Percentiles rank a stretch among this genome's conserved stretches.
phyloP scores from a whole-genome alignment of 2,329 filamentous ascomycete genomes.

The Epichloe typhina region DNA sequence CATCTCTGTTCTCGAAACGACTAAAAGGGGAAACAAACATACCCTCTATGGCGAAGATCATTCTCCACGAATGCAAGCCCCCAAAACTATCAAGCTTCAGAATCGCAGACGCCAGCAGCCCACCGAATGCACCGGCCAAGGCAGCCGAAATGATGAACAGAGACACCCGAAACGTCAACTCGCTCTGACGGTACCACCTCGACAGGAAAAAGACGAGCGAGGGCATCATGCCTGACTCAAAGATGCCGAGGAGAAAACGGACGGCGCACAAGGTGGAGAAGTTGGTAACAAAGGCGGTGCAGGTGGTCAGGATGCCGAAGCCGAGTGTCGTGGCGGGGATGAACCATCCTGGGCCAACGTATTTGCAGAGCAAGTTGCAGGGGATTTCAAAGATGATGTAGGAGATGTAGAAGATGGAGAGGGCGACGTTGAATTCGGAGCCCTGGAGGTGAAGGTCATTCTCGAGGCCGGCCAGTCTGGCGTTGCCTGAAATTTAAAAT shows the following conservation, averaged over 20 bases:
- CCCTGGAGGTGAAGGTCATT: conserved; percentile 37
- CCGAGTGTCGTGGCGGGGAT: conserved; percentile 42
- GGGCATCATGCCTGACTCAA: conserved; percentile 53
- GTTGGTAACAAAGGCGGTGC: conserved; percentile 45
- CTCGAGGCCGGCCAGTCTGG: conserved; percentile 42
- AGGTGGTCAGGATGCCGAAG: conserved; percentile 47
- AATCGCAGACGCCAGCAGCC: conserved; percentile 49
- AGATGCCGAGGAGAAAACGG: conserved; percentile 45
- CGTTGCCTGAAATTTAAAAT: conserved; percentile 32
- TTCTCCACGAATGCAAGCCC: conserved; percentile 44
- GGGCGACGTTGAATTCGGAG: conserved; percentile 48
- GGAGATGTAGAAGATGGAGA: conserved; percentile 50
- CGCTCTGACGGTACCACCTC: conserved; percentile 48
- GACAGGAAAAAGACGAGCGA: conserved; percentile 54
- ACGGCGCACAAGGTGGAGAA: conserved; percentile 36
- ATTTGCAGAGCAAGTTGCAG: conserved; percentile 48
- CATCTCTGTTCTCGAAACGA: neutral
- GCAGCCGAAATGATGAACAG: conserved; percentile 54
- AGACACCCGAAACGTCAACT: conserved; percentile 49
- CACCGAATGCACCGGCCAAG: conserved; percentile 54
- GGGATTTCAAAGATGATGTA: conserved; percentile 57
- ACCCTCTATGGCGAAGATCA: conserved; percentile 57
- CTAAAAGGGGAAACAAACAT: neutral
- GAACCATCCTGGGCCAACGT: conserved; percentile 51
- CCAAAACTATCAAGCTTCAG: conserved; percentile 45